Percentiles rank a stretch among this genome's conserved stretches.
These are phyloP conservation scores for Dactylonectria estremocensis DNA, from an alignment of 2,329 filamentous ascomycete genomes.

Conservation along the genomic window DNA sequence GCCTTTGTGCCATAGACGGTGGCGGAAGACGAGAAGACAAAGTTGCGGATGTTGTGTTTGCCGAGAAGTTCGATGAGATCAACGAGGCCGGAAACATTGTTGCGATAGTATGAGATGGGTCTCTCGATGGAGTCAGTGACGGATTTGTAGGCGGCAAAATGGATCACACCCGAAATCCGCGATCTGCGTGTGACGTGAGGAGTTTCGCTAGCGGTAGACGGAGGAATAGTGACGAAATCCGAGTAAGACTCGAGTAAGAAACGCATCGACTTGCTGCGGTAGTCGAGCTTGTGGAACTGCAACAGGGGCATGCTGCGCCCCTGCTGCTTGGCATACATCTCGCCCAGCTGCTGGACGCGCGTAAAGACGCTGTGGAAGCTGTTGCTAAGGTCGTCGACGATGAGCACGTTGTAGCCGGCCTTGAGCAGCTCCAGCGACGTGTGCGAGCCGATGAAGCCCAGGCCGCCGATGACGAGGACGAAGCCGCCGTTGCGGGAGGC, in stretches of 20 bases:
- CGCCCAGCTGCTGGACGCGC: slow-evolving; percentile 30
- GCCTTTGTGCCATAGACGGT: slow-evolving; percentile 75
- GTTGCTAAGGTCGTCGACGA: slow-evolving; percentile 63
- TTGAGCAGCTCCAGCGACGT: slow-evolving; percentile 68
- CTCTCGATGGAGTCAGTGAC: slow-evolving; percentile 73
- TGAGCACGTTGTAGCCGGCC: slow-evolving; percentile 68
- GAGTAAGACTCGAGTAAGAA: slow-evolving; percentile 55
- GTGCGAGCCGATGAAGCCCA: slow-evolving; percentile 71
- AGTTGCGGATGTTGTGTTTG: slow-evolving; percentile 73
- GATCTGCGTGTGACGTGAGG: slow-evolving; percentile 25
- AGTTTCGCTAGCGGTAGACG: slow-evolving; percentile 20
- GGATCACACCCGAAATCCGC: slow-evolving; percentile 68
- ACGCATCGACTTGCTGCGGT: slow-evolving; percentile 55
- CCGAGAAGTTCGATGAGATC: slow-evolving; percentile 72
- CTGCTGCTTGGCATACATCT: slow-evolving; percentile 23
- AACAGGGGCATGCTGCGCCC: slow-evolving; percentile 42
- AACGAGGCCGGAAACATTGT: slow-evolving; percentile 76
- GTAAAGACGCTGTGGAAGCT: slow-evolving; percentile 48
- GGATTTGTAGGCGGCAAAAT: slow-evolving; percentile 78
- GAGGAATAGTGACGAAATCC: slow-evolving; percentile 19
- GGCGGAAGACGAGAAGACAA: slow-evolving; percentile 78
- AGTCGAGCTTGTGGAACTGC: slow-evolving; percentile 58
- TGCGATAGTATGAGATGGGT: slow-evolving; percentile 76
- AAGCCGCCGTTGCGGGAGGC: slow-evolving; percentile 37
- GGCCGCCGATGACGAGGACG: slow-evolving; percentile 67